A percentile compares a stretch with the other conserved stretches of the same genome.
Conservation (phyloP, 305 asterid species). For the Rubia peregrina region DNA sequence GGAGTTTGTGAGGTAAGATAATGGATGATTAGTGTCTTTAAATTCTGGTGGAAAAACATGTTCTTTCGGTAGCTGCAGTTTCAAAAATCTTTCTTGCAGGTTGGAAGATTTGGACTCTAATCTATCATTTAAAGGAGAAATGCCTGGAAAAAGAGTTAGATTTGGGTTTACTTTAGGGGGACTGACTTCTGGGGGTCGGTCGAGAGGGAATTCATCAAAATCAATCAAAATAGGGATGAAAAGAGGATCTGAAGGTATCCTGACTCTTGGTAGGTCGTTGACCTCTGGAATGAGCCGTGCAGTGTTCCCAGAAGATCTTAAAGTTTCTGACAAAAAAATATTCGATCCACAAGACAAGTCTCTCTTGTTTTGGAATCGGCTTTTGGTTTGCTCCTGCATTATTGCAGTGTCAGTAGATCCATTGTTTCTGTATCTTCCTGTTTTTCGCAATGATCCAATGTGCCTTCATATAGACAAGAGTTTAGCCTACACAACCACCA, state of each 20-base stretch:
- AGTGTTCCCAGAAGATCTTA: slow-evolving; percentile 91
- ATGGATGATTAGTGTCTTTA: background rate
- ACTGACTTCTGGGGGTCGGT: slow-evolving; percentile 29
- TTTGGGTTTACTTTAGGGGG: slow-evolving; percentile 65
- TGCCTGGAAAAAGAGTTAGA: slow-evolving; percentile 50
- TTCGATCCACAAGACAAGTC: slow-evolving; percentile 96
- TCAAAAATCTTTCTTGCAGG: slow-evolving; percentile 29
- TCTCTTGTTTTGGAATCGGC: slow-evolving; percentile 80
- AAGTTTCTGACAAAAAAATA: slow-evolving; percentile 53
- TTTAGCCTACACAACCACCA: slow-evolving; percentile 61
- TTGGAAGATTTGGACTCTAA: slow-evolving; percentile 51
- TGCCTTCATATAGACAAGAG: slow-evolving; percentile 72
- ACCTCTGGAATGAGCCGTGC: slow-evolving; percentile 72
- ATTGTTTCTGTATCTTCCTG: slow-evolving; percentile 81
- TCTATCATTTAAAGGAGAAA: slow-evolving; percentile 51
- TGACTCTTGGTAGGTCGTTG: slow-evolving; percentile 69
- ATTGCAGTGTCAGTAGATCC: slow-evolving; percentile 86
- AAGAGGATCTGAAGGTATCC: slow-evolving; percentile 75
- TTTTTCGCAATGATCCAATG: slow-evolving; percentile 52
- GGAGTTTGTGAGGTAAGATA: slow-evolving; percentile 62
- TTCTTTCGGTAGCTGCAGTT: background rate
- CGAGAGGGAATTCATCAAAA: slow-evolving; percentile 33
- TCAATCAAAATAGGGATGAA: slow-evolving; percentile 58
- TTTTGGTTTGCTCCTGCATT: slow-evolving; percentile 67
- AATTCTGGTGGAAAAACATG: background rate